Base-by-base conservation (phyloP, 1,284 basidiomycete species). In the Grifola frondosa region DNA sequence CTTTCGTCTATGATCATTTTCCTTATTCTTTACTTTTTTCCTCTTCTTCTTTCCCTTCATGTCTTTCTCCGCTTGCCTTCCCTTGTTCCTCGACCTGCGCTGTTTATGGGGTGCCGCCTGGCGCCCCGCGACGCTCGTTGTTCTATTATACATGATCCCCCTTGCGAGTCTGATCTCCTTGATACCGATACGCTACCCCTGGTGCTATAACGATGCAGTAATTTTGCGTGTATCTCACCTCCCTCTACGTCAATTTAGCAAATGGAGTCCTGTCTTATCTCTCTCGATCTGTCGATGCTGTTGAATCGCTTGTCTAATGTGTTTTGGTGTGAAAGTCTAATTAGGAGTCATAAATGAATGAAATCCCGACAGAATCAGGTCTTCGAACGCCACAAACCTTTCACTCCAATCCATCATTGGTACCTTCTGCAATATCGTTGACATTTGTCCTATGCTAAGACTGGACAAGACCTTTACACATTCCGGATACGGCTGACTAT, bases 181-280 rank as follows among this genome's bases (percentile, higher is more conserved):
- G 55, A 57, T 54, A 54, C 55, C 52, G 52, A 53, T 54, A 54
- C 47, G 37, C 52, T 57, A 54, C 42, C 50, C 49, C 32, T 16
- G 46, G 46, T 51, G 49, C 49, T 51, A 48, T 51, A 51, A 42
- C 43, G 49, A 51, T 48, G 49, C 49, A 45, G 42, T 51, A 51
- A 48, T 51, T 37, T 45, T 51, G 49, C 46, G 49, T 48, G 49
- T 51, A 48, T 48, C 49, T 45, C 49, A 45, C 42, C 38, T 43
- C n/a, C 29, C n/a, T 16, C 29, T 13, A 30, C 29, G 17, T 16
- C 29, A 13, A 16, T 16, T 13, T 16, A 30, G 29, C 29, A n/a
- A 30, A 30, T 30, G 29, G 29, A 30, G 29, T 30, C 29, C 17
- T 16, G n/a, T 13, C 17, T 30, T 30, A 6, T 11, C 29, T 30